phyloP scores from a whole-genome alignment of 441 rosid species.

The Bruguiera hainesii region DNA sequence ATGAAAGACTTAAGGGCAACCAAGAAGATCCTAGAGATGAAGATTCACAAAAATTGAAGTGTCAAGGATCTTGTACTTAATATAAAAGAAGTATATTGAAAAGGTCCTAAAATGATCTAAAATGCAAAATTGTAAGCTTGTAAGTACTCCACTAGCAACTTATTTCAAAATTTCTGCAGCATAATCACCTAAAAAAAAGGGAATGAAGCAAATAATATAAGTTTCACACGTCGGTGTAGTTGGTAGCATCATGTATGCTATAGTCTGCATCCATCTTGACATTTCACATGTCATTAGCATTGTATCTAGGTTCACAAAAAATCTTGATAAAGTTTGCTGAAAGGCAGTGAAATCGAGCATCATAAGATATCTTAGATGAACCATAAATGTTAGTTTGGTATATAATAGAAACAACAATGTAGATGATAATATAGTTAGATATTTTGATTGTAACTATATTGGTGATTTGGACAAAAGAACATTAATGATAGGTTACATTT shows the following conservation, averaged over 20 bases:
- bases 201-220: background rate
- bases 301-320: background rate
- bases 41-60: too few species aligned
- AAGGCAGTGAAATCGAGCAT: background rate
- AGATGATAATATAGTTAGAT: background rate
- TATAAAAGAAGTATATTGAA: too few species aligned
- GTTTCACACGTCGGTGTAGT: background rate
- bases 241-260: background rate
- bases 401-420: background rate
- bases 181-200: background rate
- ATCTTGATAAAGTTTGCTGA: background rate
- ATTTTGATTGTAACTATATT: background rate
- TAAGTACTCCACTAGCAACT: too few species aligned
- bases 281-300: background rate
- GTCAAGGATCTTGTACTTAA: too few species aligned
- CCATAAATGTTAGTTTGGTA: background rate
- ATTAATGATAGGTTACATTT: background rate
- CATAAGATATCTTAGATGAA: background rate
- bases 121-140: too few species aligned
- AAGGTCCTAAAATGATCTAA: too few species aligned
- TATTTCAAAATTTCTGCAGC: too few species aligned
- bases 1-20: too few species aligned
- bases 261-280: background rate
- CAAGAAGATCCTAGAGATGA: too few species aligned
- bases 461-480: background rate